A percentile compares a stretch with the other conserved stretches of the same genome.
Conservation (phyloP, 805 yeast species). For the Ogataea zsoltii region DNA sequence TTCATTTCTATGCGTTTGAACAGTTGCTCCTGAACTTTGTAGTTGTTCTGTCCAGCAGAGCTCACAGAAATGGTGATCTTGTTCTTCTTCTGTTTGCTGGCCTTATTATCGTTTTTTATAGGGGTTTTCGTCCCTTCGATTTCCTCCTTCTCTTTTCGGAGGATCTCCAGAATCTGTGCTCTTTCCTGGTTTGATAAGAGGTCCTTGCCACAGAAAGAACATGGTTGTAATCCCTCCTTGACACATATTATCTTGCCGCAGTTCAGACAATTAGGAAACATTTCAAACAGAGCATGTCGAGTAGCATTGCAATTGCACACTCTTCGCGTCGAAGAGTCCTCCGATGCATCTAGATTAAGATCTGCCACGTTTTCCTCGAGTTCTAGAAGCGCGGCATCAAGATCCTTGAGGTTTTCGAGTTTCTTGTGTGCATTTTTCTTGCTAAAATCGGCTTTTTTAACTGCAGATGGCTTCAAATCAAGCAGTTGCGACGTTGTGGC, state of each 20-base stretch:
- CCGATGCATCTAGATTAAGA: constrained; percentile 4
- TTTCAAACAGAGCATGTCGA: constrained; percentile 82
- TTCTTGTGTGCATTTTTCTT: constrained; percentile 42
- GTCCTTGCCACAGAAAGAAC: constrained; percentile 76
- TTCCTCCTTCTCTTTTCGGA: constrained; percentile 54
- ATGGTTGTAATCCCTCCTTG: constrained; percentile 88
- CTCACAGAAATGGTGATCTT: constrained; percentile 55
- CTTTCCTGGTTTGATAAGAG: constrained; percentile 66
- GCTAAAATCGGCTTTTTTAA: constrained; percentile 22
- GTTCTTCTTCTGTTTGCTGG: constrained; percentile 37
- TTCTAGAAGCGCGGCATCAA: constrained; percentile 48
- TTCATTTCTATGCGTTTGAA: constrained; percentile 60
- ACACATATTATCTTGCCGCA: constrained; percentile 94
- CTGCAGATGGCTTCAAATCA: constrained; percentile 38
- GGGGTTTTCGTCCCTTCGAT: constrained; percentile 33
- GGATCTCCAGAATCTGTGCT: constrained; percentile 50
- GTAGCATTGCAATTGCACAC: constrained; percentile 83
- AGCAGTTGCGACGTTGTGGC: constrained; percentile 50
- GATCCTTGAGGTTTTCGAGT: constrained; percentile 51
- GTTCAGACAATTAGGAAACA: constrained; percentile 89
- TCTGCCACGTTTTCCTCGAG: constrained; percentile 37
- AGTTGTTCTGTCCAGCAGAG: constrained; percentile 63
- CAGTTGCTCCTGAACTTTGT: constrained; percentile 66
- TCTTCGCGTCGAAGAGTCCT: constrained; percentile 17
- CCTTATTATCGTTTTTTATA: constrained; percentile 15